A percentile compares a stretch with the other conserved stretches of the same genome.
These are phyloP conservation scores for Hylodesmum podocarpum DNA, from an alignment of 306 rosid genomes.

Conservation along the genomic window DNA sequence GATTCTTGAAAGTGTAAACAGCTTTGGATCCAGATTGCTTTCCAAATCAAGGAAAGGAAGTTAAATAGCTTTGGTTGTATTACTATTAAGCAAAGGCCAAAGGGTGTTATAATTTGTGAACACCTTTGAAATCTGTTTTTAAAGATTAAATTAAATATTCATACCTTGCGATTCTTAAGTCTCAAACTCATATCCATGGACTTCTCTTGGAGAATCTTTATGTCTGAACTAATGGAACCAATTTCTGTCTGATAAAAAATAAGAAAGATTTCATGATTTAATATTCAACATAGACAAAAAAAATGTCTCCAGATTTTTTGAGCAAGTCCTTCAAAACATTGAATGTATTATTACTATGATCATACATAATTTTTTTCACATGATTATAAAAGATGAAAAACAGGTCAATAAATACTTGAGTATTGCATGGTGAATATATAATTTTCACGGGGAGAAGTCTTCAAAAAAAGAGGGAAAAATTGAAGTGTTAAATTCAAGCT, in stretches of 20 bases:
- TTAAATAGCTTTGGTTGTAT: background rate
- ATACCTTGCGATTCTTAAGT: constrained; percentile 99
- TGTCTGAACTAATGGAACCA: constrained; percentile 98
- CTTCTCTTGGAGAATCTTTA: constrained; percentile 94
- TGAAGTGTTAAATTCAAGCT: constrained; percentile 14
- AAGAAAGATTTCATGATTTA: constrained; percentile 18
- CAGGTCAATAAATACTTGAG: background rate
- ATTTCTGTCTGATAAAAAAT: constrained; percentile 66
- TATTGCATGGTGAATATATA: background rate
- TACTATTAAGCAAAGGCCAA: constrained; percentile 9
- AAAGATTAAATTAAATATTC: background rate
- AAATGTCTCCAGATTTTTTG: background rate
- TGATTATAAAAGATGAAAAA: constrained; percentile 4
- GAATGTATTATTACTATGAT: constrained; percentile 6
- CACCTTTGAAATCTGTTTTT: background rate
- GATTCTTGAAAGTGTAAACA: constrained; percentile 19
- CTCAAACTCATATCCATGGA: constrained; percentile 97
- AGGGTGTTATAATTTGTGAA: background rate
- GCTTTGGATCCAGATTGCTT: constrained; percentile 6
- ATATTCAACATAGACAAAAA: constrained; percentile 19
- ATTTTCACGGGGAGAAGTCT: background rate
- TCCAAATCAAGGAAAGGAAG: background rate
- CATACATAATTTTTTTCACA: background rate
- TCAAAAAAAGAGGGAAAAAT: background rate
- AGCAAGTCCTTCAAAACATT: constrained; percentile 7